These are phyloP conservation scores for Penicillium chermesinum DNA, from an alignment of 495 filamentous ascomycete genomes.

Conservation along the genomic window DNA sequence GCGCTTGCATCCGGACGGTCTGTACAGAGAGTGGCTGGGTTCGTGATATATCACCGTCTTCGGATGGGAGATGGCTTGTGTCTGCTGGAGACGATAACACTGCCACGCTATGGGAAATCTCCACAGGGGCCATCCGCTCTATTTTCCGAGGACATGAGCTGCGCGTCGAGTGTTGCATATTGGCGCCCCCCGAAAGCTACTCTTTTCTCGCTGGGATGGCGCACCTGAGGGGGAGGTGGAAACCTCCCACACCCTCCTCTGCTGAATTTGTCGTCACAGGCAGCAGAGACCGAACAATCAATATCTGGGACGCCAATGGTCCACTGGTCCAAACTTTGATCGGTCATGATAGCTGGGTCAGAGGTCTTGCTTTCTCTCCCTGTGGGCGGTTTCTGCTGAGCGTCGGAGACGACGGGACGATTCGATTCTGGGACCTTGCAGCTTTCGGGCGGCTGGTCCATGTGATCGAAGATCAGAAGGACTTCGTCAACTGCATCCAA, in stretches of 20 bases:
- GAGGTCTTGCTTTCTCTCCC: conserved; percentile 79
- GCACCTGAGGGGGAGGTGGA: conserved; percentile 72
- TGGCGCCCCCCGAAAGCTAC: conserved; percentile 76
- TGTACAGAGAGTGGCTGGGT: conserved; percentile 55
- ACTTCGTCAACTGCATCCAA: conserved; percentile 1
- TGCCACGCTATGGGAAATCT: conserved; percentile 75
- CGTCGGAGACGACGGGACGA: conserved; percentile 78
- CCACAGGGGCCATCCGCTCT: conserved; percentile 57
- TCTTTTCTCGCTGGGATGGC: conserved; percentile 60
- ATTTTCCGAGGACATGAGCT: conserved; percentile 83
- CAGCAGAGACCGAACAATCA: conserved; percentile 81
- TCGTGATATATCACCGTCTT: conserved; percentile 71
- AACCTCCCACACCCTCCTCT: conserved; percentile 58
- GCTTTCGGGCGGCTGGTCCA: not conserved
- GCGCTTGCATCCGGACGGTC: conserved; percentile 6
- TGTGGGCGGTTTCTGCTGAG: conserved; percentile 85
- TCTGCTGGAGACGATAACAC: conserved; percentile 76
- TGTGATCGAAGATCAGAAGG: not conserved
- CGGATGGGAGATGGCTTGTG: conserved; percentile 76
- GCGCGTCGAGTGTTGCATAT: conserved; percentile 75
- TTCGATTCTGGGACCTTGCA: conserved; percentile 71
- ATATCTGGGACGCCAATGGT: conserved; percentile 79
- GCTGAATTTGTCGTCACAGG: conserved; percentile 89
- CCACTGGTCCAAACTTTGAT: conserved; percentile 78
- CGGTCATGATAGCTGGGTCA: conserved; percentile 94